These are phyloP conservation scores for Protostelium mycophagum DNA, from an alignment of 78 protist species.

Conservation along the genomic window DNA sequence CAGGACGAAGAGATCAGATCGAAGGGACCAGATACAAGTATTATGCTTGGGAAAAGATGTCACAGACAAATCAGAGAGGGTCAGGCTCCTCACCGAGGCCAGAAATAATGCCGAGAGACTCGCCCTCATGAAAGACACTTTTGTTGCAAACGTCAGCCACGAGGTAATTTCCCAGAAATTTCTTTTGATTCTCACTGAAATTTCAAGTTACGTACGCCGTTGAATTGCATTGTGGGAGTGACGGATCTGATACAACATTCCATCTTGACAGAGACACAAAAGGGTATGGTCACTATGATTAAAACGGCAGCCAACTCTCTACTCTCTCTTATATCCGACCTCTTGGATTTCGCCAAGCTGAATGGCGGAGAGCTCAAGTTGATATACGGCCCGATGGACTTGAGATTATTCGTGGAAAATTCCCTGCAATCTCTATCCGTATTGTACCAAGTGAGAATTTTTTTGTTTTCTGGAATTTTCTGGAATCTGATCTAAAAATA, in stretches of 20 bases:
- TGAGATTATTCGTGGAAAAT: background rate
- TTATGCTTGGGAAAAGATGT: background rate
- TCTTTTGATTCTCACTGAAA: background rate
- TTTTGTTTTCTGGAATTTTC: background rate
- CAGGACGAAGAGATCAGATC: background rate
- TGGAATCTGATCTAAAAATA: background rate
- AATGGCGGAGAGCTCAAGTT: background rate
- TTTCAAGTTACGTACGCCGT: background rate
- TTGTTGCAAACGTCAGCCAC: background rate
- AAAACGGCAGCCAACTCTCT: background rate
- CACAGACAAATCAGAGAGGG: background rate
- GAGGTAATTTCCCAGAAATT: background rate
- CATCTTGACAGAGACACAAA: background rate
- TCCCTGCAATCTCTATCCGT: background rate
- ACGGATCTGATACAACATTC: background rate
- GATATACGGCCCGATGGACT: background rate
- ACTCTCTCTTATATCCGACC: background rate
- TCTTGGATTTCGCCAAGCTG: background rate
- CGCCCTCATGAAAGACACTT: background rate
- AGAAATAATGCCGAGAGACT: background rate
- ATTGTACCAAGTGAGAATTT: background rate
- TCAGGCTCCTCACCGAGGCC: background rate
- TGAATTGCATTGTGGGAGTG: background rate
- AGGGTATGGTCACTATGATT: background rate
- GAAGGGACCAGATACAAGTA: background rate